Conservation (phyloP, 805 yeast species). For the Kockiozyma suomiensis region DNA sequence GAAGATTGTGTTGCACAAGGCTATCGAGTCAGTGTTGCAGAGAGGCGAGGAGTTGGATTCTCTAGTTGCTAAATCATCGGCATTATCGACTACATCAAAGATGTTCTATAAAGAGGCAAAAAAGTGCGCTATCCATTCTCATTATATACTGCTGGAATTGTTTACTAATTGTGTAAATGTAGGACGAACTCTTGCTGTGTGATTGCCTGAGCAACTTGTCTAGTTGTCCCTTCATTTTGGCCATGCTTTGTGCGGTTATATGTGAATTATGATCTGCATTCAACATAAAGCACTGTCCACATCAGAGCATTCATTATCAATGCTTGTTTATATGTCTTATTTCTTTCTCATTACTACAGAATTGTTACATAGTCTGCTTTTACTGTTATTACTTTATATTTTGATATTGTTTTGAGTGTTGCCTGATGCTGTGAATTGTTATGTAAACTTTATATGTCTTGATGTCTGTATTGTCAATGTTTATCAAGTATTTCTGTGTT, state of each 20-base stretch:
- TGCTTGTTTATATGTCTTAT: too few species aligned
- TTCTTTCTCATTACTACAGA: too few species aligned
- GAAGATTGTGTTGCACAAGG: conserved; percentile 91
- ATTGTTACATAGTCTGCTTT: too few species aligned
- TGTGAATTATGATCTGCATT: too few species aligned
- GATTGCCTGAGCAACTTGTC: conserved; percentile 53
- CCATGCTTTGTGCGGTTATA: too few species aligned
- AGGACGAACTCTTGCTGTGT: conserved; percentile 83
- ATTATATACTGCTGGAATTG: conserved; percentile 2
- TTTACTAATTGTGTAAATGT: neutral
- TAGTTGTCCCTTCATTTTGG: too few species aligned
- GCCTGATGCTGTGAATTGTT: neutral
- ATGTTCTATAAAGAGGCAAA: conserved; percentile 98
- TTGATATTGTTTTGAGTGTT: neutral
- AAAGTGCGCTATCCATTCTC: conserved; percentile 47
- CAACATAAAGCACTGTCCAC: too few species aligned
- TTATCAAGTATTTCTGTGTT: neutral
- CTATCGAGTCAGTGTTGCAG: conserved; percentile 89
- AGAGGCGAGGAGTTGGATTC: conserved; percentile 96
- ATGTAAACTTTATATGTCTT: neutral
- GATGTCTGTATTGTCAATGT: neutral
- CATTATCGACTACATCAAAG: conserved; percentile 81
- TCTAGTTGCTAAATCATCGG: conserved; percentile 93
- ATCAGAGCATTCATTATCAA: too few species aligned
- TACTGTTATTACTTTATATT: too few species aligned